phyloP scores from a whole-genome alignment of 2,329 filamentous ascomycete species.

The Microascus cirrosus region DNA sequence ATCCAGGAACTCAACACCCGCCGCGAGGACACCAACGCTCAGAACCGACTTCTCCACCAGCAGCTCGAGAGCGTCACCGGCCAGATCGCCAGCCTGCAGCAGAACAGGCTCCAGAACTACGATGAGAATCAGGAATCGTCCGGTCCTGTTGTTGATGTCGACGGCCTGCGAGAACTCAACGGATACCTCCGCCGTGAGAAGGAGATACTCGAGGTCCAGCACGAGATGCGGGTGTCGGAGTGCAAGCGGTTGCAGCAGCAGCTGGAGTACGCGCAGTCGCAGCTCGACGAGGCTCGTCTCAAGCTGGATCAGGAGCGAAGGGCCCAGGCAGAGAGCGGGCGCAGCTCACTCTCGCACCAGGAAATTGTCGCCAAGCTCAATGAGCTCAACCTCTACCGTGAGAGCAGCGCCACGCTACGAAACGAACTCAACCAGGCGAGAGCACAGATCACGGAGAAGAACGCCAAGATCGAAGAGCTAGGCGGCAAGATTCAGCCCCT shows the following conservation, averaged over 20 bases:
- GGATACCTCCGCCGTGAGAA: slow-evolving; percentile 89
- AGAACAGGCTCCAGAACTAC: slow-evolving; percentile 48
- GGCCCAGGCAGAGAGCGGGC: slow-evolving; percentile 60
- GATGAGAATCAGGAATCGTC: slow-evolving; percentile 41
- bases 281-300: slow-evolving; percentile 79
- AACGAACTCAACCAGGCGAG: slow-evolving; percentile 76
- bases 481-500: slow-evolving; percentile 69
- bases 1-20: slow-evolving; percentile 66
- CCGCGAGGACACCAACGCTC: slow-evolving; percentile 72
- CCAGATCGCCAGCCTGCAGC: slow-evolving; percentile 71
- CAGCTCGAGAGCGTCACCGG: slow-evolving; percentile 75
- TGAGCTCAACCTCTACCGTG: slow-evolving; percentile 89
- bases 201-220: slow-evolving; percentile 95
- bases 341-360: slow-evolving; percentile 68
- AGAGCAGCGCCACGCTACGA: slow-evolving; percentile 85
- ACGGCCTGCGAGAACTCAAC: slow-evolving; percentile 81
- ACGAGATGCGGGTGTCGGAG: slow-evolving; percentile 81
- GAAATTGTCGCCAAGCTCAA: slow-evolving; percentile 92
- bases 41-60: slow-evolving; percentile 83
- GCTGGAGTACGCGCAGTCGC: slow-evolving; percentile 72
- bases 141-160: slow-evolving; percentile 43
- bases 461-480: slow-evolving; percentile 62
- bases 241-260: slow-evolving; percentile 82
- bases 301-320: slow-evolving; percentile 86
- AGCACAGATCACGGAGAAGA: slow-evolving; percentile 63